A percentile compares a stretch with the other conserved stretches of the same genome.
These are phyloP conservation scores for Spergularia bocconei DNA, from an alignment of 148 eudicot species.

Conservation along the genomic window DNA sequence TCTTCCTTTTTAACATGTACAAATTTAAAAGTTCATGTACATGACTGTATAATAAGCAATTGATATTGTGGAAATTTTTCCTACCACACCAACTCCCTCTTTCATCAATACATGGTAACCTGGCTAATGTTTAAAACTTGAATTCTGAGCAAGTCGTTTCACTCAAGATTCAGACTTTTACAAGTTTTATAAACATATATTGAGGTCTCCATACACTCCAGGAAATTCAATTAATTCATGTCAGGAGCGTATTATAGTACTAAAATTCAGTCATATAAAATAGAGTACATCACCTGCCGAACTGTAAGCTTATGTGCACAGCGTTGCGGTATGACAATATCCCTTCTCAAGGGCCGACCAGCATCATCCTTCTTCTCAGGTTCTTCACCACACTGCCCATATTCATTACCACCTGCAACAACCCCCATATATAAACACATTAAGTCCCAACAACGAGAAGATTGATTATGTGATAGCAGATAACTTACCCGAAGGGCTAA, in stretches of 20 bases:
- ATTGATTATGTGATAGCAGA: neutral
- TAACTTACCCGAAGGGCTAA: neutral
- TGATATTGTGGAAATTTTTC: no score
- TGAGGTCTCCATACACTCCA: neutral
- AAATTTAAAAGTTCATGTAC: neutral
- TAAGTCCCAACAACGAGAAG: neutral
- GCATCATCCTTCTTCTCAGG: conserved; percentile 78
- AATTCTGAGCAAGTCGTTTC: neutral
- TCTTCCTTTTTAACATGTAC: neutral
- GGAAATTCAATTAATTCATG: neutral
- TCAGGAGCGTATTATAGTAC: neutral
- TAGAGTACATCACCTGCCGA: conserved; percentile 55
- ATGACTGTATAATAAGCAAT: neutral
- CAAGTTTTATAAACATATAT: neutral
- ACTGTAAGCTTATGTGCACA: conserved; percentile 92
- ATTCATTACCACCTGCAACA: conserved; percentile 89
- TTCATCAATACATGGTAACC: neutral
- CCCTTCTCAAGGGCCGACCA: conserved; percentile 80
- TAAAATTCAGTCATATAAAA: neutral
- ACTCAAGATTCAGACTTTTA: neutral
- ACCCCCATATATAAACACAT: conserved; percentile 5
- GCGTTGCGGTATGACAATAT: conserved; percentile 80
- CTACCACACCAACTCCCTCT: no score
- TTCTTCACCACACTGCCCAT: conserved; percentile 99
- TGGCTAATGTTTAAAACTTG: neutral